Evolutionary conservation across 106 monocot genomes (phyloP).

Genomic region (Dendrobium nobile): DNA sequence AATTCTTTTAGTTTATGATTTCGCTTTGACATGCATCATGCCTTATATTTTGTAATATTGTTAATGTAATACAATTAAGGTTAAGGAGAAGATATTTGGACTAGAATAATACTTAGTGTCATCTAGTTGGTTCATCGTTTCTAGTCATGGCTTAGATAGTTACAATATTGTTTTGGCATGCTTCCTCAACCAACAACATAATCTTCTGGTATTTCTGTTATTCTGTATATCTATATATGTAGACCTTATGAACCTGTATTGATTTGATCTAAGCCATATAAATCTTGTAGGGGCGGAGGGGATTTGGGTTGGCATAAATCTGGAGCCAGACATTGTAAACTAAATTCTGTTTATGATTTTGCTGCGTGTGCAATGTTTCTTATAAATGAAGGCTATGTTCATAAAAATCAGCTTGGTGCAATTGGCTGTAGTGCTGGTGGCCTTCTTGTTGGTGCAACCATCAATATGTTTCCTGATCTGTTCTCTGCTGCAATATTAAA

Average conservation of each 20-base stretch:
- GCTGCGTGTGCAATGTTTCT: slow-evolving; percentile 75
- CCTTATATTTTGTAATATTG: neutral
- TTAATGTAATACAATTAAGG: neutral
- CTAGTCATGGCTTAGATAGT: neutral
- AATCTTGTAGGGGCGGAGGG: slow-evolving; percentile 51
- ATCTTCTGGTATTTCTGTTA: neutral
- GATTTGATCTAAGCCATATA: neutral
- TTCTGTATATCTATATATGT: neutral
- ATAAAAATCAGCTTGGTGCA: slow-evolving; percentile 60
- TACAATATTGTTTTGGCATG: neutral
- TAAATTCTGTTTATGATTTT: slow-evolving; percentile 90
- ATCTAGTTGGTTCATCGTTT: neutral
- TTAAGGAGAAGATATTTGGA: neutral
- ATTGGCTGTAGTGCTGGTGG: slow-evolving; percentile 94
- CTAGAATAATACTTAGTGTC: neutral
- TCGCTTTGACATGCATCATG: neutral
- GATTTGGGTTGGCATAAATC: slow-evolving; percentile 63
- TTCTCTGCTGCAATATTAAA: slow-evolving; percentile 84
- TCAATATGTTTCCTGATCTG: slow-evolving; percentile 70
- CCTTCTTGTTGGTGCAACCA: slow-evolving; percentile 67
- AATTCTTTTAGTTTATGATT: neutral
- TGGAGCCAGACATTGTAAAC: slow-evolving; percentile 55
- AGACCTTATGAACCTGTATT: neutral
- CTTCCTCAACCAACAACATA: neutral
- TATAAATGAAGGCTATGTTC: slow-evolving; percentile 69